Base-by-base conservation (phyloP, 805 yeast genomes). In the Nadsonia fulvescens region DNA sequence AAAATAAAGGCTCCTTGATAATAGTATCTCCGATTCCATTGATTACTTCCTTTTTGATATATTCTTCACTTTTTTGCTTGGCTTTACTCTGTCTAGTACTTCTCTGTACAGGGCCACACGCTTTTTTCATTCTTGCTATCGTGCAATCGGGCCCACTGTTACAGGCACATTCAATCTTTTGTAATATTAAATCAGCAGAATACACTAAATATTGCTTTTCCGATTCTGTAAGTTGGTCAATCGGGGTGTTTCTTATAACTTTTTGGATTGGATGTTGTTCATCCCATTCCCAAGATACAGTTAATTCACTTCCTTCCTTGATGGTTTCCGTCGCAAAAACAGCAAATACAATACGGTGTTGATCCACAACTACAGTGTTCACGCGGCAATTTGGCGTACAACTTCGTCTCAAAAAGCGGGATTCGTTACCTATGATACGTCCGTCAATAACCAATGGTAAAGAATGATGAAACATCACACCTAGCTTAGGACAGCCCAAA, bases 211-310 rank as follows among this genome's bases (percentile, higher is more conserved):
- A 32, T 17, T 17, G 23, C 12, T 35, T 25, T 15, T 44, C 47
- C 6, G 18, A 37, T n/a, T 26, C 25, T 12, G 34, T 19, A 19
- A 33, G 32, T 37, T 35, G 32, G 11, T 34, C 45, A n/a, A 50
- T 41, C 40, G 49, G 35, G 15, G 52, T 46, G n/a, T 61, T 53
- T 14, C 53, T 47, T 14, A 63, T 54, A 29, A 75, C 49, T 35
- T 60, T 58, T 28, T 55, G 51, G 19, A 81, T 75, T 2, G 95
- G 93, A 44, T 82, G 93, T 10, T 53, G 35, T 3, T 49, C 43
- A 42, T 82, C 93, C 93, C 94, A 86, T 32, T 73, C 78, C 96
- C 96, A 86, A 2, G 70, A 66, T 6, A 81, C 47, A 0, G 83
- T 62, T 12, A 86, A 49, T 42, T 83, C 95, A 20, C 70, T 65